These are phyloP conservation scores for Paramecium bursaria DNA, from an alignment of 73 alveolate species.

Conservation along the genomic window DNA sequence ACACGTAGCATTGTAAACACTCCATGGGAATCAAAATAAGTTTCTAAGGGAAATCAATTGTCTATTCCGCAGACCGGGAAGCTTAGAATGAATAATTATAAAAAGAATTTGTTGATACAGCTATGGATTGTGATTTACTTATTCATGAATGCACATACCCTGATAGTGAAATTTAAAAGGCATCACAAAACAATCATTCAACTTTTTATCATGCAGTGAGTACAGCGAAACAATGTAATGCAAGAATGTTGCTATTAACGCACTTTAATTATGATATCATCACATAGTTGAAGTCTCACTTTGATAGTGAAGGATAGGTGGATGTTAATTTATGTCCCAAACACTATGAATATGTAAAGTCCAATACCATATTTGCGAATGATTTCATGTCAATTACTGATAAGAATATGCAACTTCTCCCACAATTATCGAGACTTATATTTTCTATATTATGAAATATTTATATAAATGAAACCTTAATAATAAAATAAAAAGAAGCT, in stretches of 20 bases:
- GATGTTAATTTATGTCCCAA: too few relatives aligned
- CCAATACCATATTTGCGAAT: conserved; percentile 36
- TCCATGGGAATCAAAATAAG: conserved; percentile 1
- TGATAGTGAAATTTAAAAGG: conserved; percentile 9
- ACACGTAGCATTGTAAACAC: conserved; percentile 22
- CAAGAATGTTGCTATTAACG: conserved; percentile 5
- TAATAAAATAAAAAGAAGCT: not conserved
- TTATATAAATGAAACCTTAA: not conserved
- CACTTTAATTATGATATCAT: conserved; percentile 9
- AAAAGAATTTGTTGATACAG: not conserved
- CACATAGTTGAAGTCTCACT: not conserved
- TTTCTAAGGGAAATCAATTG: not conserved
- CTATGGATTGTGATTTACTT: not conserved
- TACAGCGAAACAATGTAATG: not conserved
- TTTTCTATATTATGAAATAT: not conserved
- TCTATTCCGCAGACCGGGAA: conserved; percentile 33
- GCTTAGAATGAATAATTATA: not conserved
- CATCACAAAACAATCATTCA: not conserved
- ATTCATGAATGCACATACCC: conserved; percentile 63
- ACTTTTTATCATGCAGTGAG: conserved; percentile 31
- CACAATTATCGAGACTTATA: not conserved
- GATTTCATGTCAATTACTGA: not conserved
- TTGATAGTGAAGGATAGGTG: conserved; percentile 4
- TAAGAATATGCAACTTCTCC: not conserved
- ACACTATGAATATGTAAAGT: too few relatives aligned